Evolutionary conservation across 2,329 filamentous ascomycete species (phyloP), one percentile per base, ranked within the genome.

Genomic region (Epichloe gansuensis): DNA sequence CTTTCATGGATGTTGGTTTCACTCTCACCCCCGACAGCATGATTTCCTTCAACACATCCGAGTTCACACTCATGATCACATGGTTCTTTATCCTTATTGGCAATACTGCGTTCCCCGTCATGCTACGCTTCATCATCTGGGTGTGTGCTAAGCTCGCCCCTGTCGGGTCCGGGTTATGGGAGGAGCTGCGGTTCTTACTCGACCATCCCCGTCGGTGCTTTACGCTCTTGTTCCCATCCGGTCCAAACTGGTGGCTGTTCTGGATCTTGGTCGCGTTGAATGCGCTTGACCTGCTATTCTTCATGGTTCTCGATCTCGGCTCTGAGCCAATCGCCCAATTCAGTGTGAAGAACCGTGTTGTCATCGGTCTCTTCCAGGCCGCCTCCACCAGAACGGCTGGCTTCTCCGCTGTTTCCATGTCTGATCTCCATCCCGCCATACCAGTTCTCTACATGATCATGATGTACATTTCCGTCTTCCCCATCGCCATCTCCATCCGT

Each of bases 381-480:
- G 83, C 85, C 0, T 84, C 88, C 5, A 97, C 91, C 1, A 77
- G 93, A 64, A 97, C 93, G 0, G 91, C 93, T 3, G 91, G 93
- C 0, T 95, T 96, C 63, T 77, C 86, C 1, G 87, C 86, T 34
- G 80, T 97, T 60, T 89, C 85, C 64, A 72, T 97, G 41, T 74
- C 86, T 2, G 71, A 78, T 0, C 74, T 98, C 2, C 91, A 97
- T 59, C 91, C 93, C 1, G 93, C 87, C 3, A 88, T 96, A 54
- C 91, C 95, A 62, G 89, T 94, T 13, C 88, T 90, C 25, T 97
- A 96, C 71, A 75, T 97, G 69, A 84, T 97, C 68, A 97, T 97
- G 93, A 97, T 97, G 93, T 97, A 97, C 69, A 95, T 97, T 56
- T 95, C 91, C 54, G 88, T 96, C 55, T 95, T 95, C 61, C 91